A percentile compares a stretch with the other conserved stretches of the same genome.
Evolutionary conservation across 495 filamentous ascomycete genomes (phyloP).

Genomic region (Tuber magnatum): DNA sequence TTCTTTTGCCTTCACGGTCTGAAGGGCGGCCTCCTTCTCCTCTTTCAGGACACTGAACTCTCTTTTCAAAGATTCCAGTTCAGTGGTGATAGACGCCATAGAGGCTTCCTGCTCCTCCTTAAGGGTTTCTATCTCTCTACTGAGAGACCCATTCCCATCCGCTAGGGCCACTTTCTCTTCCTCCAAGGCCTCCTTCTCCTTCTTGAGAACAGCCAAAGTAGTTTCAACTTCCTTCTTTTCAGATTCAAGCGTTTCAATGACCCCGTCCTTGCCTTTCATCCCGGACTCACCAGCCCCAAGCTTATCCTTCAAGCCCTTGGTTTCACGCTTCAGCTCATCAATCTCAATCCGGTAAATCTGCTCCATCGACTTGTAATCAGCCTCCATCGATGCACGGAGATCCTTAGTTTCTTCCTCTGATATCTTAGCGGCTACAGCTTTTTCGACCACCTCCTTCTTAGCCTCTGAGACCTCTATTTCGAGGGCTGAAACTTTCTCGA

Average conservation of each 20-base stretch:
- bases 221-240: slow-evolving; percentile 26
- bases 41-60: slow-evolving; percentile 19
- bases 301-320: slow-evolving; percentile 43
- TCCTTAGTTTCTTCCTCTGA: neutral
- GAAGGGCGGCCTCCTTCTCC: slow-evolving; percentile 32
- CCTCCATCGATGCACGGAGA: slow-evolving; percentile 10
- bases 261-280: slow-evolving; percentile 41
- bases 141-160: slow-evolving; percentile 11
- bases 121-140: slow-evolving; percentile 25
- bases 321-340: slow-evolving; percentile 11
- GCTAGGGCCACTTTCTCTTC: slow-evolving; percentile 39
- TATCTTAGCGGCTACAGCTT: slow-evolving; percentile 7
- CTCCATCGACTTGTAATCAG: slow-evolving; percentile 28
- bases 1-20: slow-evolving; percentile 5
- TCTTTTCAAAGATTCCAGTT: slow-evolving; percentile 25
- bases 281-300: slow-evolving; percentile 43
- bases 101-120: slow-evolving; percentile 20
- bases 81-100: slow-evolving; percentile 11
- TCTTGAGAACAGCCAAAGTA: slow-evolving; percentile 20
- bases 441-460: slow-evolving; percentile 24
- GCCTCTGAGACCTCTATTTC: slow-evolving; percentile 27
- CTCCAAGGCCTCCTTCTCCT: slow-evolving; percentile 46
- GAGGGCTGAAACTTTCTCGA: slow-evolving; percentile 23
- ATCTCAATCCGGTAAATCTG: neutral
- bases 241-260: slow-evolving; percentile 45